Conservation (phyloP, 2,329 filamentous ascomycete species). For the Penicillium expansum region DNA sequence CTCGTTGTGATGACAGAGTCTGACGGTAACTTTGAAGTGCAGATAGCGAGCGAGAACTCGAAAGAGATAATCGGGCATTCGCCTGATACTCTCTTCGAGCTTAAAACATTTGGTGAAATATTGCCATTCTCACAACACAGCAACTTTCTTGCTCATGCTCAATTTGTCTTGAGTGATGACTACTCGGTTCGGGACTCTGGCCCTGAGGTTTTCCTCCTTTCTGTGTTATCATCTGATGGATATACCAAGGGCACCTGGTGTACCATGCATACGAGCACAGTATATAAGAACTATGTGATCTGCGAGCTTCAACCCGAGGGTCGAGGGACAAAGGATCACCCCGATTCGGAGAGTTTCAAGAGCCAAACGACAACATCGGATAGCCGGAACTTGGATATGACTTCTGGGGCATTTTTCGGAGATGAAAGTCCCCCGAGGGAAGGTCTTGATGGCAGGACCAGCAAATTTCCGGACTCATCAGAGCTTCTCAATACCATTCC, state of each 20-base stretch:
- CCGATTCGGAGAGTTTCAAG: not conserved
- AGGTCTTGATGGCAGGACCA: not conserved
- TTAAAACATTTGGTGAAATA: conserved; percentile 75
- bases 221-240: conserved; percentile 56
- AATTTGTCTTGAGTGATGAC: conserved; percentile 78
- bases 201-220: conserved; percentile 78
- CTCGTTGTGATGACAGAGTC: conserved; percentile 68
- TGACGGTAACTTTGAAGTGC: conserved; percentile 64
- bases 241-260: conserved; percentile 73
- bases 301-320: conserved; percentile 81
- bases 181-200: conserved; percentile 70
- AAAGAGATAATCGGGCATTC: conserved; percentile 69
- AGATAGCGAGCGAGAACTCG: conserved; percentile 76
- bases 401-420: not conserved
- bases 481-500: conserved; percentile 88
- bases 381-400: not conserved
- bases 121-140: conserved; percentile 77
- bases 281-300: conserved; percentile 67
- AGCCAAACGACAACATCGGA: not conserved
- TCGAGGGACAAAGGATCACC: not conserved
- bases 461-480: conserved; percentile 29
- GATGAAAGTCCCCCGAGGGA: not conserved
- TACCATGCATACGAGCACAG: conserved; percentile 72
- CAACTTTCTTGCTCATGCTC: conserved; percentile 75
- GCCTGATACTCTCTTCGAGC: conserved; percentile 68